These are phyloP conservation scores for Bipolaris zeicola DNA, from an alignment of 2,329 filamentous ascomycete species.

Conservation along the genomic window DNA sequence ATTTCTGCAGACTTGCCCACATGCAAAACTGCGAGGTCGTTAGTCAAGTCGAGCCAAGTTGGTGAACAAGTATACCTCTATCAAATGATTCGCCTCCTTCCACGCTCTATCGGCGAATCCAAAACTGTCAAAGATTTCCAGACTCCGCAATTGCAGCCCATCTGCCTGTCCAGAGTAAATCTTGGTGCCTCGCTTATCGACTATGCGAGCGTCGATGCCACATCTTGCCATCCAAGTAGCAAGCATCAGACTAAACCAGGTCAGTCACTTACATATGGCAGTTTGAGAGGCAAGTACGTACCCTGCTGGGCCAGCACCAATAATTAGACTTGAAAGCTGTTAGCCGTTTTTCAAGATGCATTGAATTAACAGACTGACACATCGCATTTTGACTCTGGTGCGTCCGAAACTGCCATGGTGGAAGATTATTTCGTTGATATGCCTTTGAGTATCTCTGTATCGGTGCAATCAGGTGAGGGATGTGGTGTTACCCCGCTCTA, in stretches of 20 bases:
- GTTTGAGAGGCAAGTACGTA: not conserved
- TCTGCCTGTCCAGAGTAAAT: slow-evolving; percentile 51
- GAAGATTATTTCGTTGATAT: slow-evolving; percentile 14
- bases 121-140: slow-evolving; percentile 64
- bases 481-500: not conserved
- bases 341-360: not conserved
- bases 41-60: slow-evolving; percentile 2
- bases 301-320: slow-evolving; percentile 48
- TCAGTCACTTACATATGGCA: not conserved
- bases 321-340: slow-evolving; percentile 37
- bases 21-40: slow-evolving; percentile 41
- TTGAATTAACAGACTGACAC: slow-evolving; percentile 30
- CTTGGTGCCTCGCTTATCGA: slow-evolving; percentile 51
- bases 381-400: slow-evolving; percentile 42
- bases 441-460: not conserved
- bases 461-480: not conserved
- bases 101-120: slow-evolving; percentile 68
- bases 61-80: slow-evolving; percentile 59
- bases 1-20: slow-evolving; percentile 37
- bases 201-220: slow-evolving; percentile 49
- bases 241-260: slow-evolving; percentile 42
- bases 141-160: slow-evolving; percentile 50
- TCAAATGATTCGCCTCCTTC: slow-evolving; percentile 71
- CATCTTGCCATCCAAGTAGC: slow-evolving; percentile 51
- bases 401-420: slow-evolving; percentile 29